These are phyloP conservation scores for Linnemannia elongata DNA, from an alignment of 192 early-diverging fungal species.

Conservation along the genomic window DNA sequence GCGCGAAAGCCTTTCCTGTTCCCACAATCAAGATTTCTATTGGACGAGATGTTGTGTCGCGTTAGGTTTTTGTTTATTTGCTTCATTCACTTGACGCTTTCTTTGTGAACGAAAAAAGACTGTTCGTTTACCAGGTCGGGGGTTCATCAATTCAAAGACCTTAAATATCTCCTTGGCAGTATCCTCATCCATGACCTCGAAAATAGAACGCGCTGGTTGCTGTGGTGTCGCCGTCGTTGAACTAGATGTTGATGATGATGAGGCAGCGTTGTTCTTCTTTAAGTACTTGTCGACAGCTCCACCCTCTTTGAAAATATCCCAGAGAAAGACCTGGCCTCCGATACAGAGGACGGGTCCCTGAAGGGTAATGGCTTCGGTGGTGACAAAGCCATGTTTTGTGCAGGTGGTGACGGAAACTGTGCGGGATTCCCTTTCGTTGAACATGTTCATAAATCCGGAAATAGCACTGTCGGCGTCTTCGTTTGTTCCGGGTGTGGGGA, in stretches of 20 bases:
- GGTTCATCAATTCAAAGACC: slow-evolving; percentile 67
- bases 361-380: slow-evolving; percentile 60
- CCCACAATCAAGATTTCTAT: slow-evolving; percentile 72
- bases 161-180: slow-evolving; percentile 65
- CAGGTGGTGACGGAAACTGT: slow-evolving; percentile 61
- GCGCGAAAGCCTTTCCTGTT: slow-evolving; percentile 66
- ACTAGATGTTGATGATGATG: slow-evolving; percentile 4
- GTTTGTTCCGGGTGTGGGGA: slow-evolving; percentile 29
- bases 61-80: background rate
- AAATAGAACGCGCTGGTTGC: slow-evolving; percentile 27
- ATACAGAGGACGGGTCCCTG: slow-evolving; percentile 65
- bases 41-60: background rate
- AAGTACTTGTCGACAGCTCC: slow-evolving; percentile 27
- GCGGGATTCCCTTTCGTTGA: slow-evolving; percentile 58
- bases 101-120: background rate
- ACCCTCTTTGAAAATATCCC: slow-evolving; percentile 61
- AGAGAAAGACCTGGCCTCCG: slow-evolving; percentile 68
- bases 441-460: slow-evolving; percentile 71
- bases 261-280: background rate
- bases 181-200: slow-evolving; percentile 53
- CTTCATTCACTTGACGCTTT: background rate
- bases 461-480: slow-evolving; percentile 54
- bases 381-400: slow-evolving; percentile 69
- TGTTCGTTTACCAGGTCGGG: slow-evolving; percentile 65
- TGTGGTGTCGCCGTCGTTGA: background rate